A percentile compares a stretch with the other conserved stretches of the same genome.
These are phyloP conservation scores for Mycena crocata DNA, from an alignment of 768 basidiomycete species.

Conservation along the genomic window DNA sequence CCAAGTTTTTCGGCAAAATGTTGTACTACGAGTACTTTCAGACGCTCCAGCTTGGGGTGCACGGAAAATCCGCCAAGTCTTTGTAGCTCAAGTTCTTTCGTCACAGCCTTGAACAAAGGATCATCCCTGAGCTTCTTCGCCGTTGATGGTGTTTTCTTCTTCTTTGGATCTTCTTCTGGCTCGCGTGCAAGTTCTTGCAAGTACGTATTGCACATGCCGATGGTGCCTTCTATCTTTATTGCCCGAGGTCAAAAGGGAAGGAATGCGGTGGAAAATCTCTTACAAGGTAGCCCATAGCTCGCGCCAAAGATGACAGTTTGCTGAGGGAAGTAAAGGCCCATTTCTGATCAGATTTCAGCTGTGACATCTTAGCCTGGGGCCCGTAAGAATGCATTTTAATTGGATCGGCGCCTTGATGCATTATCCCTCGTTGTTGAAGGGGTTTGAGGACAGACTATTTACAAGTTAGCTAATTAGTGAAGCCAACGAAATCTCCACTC, in stretches of 20 bases:
- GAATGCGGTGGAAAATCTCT: conserved; percentile 36
- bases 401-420: conserved; percentile 64
- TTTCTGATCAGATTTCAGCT: conserved; percentile 51
- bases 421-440: conserved; percentile 51
- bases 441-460: conserved; percentile 49
- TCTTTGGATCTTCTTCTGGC: conserved; percentile 47
- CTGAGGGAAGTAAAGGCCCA: conserved; percentile 66
- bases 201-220: conserved; percentile 79
- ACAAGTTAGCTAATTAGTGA: conserved; percentile 9
- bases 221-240: conserved; percentile 82
- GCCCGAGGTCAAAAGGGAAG: conserved; percentile 16
- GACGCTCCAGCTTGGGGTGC: conserved; percentile 94
- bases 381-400: conserved; percentile 74
- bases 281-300: conserved; percentile 92
- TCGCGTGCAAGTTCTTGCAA: conserved; percentile 61
- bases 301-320: conserved; percentile 69
- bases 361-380: conserved; percentile 56
- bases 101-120: conserved; percentile 70
- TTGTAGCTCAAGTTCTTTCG: conserved; percentile 75
- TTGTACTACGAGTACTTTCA: conserved; percentile 78
- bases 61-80: conserved; percentile 63
- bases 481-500: conserved; percentile 39
- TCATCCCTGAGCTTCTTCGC: conserved; percentile 62
- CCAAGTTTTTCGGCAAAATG: conserved; percentile 75
- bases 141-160: conserved; percentile 56